Base-by-base conservation (phyloP, 352 stramenopile species). In the Globisporangium yorkense region DNA sequence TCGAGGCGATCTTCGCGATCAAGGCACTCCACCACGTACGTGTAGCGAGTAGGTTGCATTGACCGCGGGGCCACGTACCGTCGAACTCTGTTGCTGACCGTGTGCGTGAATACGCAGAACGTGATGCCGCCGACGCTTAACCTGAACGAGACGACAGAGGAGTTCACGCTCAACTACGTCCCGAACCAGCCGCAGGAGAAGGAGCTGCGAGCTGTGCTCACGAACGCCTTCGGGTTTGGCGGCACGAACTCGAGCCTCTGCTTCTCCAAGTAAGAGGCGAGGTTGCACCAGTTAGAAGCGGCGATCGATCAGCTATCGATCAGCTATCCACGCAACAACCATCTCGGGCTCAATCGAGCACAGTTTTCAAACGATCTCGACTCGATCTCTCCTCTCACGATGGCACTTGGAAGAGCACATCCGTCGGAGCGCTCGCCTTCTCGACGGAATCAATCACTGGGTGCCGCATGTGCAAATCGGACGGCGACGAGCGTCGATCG, bases 141-240 rank as follows among this genome's bases (percentile, higher is more conserved):
- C 70, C 75, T 99, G 20, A 62, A 62, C 2, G 71, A 95, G 9
- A 87, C 54, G 43, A 83, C 72, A 8, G 80, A 81, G 33, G 74
- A 86, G 55, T 90, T 97, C 67, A 86, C 84, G 31, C 73, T 97
- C 56, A 88, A 89, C 68, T 92, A 97, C 65, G 87, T 94, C 24
- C 68, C 75, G 20, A 75, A 81, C 35, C 58, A 72, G 12, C 73
- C 78, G 3, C 80, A 91, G 46, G 75, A 95, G 58, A 84, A 88
- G 50, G 61, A 89, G 15, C 54, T 97, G 13, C 64, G 84, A 10
- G 74, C 82, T 39, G 91, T 94, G 3, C 67, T 98, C 39, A 94
- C 80, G 16, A 99, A 99, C 71, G 98, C 93, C 37, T 99, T 99
- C 83, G 97, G 97, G 24, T 99, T 99, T 70, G 96, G 96, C 56